phyloP scores from a whole-genome alignment of 2,329 filamentous ascomycete genomes.

The Cladophialophora yegresii region DNA sequence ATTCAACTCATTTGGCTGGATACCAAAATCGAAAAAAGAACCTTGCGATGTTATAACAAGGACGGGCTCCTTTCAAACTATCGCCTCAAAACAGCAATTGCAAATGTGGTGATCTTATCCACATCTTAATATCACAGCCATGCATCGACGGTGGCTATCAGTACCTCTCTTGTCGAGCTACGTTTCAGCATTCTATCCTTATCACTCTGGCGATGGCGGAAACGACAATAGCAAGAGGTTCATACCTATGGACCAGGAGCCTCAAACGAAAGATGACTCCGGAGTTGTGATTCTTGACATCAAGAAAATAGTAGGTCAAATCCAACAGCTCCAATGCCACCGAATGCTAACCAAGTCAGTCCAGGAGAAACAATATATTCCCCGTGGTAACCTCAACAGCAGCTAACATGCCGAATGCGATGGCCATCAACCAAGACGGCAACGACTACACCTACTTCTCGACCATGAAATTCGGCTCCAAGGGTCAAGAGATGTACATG shows the following conservation, averaged over 20 bases:
- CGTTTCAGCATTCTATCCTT: conserved; percentile 49
- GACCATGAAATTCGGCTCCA: conserved; percentile 52
- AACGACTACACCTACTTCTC: conserved; percentile 59
- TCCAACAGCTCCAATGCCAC: not conserved
- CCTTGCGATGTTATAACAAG: conserved; percentile 18
- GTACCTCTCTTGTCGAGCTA: conserved; percentile 31
- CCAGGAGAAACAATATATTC: conserved; percentile 53
- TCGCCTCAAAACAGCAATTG: not conserved
- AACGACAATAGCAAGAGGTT: conserved; percentile 39
- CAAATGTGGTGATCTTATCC: not conserved
- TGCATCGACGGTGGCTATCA: conserved; percentile 36
- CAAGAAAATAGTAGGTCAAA: conserved; percentile 39
- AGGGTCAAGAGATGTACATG: conserved; percentile 55
- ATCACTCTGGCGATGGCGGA: conserved; percentile 36
- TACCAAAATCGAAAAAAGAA: conserved; percentile 14
- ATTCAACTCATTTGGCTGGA: conserved; percentile 26
- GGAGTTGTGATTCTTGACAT: conserved; percentile 43
- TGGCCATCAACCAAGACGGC: conserved; percentile 57
- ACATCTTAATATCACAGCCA: conserved; percentile 19
- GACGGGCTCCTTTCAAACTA: conserved; percentile 26
- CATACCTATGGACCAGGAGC: conserved; percentile 38
- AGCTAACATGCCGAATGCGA: conserved; percentile 50
- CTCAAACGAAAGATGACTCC: conserved; percentile 34
- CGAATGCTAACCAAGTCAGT: conserved; percentile 28
- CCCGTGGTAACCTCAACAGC: conserved; percentile 46